Evolutionary conservation across 148 eudicot species (phyloP).

Genomic region (Rhododendron mucronatum): DNA sequence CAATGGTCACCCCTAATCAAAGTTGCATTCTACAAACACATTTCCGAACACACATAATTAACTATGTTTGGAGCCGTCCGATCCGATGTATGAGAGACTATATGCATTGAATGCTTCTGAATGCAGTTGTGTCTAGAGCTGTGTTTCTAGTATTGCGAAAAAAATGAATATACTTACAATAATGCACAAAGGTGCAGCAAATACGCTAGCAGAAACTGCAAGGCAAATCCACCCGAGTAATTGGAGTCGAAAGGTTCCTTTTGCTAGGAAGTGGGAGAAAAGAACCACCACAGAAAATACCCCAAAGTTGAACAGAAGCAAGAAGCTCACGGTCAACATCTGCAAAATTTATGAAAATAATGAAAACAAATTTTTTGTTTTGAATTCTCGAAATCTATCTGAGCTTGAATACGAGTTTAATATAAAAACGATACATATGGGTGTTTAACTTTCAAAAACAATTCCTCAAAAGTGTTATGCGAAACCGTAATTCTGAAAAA

Average conservation of each 20-base stretch:
- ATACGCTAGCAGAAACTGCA: conserved; percentile 48
- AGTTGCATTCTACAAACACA: background rate
- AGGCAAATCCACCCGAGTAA: conserved; percentile 72
- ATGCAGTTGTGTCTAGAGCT: background rate
- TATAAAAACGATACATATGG: background rate
- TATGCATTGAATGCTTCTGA: too few relatives aligned
- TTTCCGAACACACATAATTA: too few relatives aligned
- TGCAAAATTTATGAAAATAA: too few relatives aligned
- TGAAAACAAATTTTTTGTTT: too few relatives aligned
- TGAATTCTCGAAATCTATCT: background rate
- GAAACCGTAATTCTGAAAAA: background rate
- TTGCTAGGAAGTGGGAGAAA: conserved; percentile 39
- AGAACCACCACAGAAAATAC: conserved; percentile 45
- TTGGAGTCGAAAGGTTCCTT: conserved; percentile 31
- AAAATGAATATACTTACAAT: conserved; percentile 34
- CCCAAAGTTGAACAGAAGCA: conserved; percentile 38
- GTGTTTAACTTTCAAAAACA: background rate
- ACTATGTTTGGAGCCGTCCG: background rate
- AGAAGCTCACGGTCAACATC: conserved; percentile 41
- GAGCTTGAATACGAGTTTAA: too few relatives aligned
- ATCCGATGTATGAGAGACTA: too few relatives aligned
- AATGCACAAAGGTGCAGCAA: conserved; percentile 68
- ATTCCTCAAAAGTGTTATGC: too few relatives aligned
- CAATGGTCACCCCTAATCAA: background rate
- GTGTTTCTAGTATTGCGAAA: background rate